Base-by-base conservation (phyloP, 768 basidiomycete species). In the Leucocoprinus sp. region DNA sequence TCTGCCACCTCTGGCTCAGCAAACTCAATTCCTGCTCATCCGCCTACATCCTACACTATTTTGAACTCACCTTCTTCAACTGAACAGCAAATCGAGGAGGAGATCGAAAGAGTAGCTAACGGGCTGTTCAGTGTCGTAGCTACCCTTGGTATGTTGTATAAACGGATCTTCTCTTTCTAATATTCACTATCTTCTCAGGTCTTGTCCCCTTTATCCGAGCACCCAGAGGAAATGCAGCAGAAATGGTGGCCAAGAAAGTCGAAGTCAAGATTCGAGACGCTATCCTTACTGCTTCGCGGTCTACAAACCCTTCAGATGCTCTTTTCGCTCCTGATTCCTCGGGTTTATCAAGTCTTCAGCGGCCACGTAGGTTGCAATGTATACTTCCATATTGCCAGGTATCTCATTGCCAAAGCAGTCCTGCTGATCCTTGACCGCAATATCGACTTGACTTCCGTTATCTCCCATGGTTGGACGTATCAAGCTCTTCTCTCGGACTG, bases 381-480 rank as follows among this genome's bases (percentile, higher is more conserved):
- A 48, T 33, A 8, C 29, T 29, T 33, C 15, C 18, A 23, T n/a
- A 31, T 24, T 4, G 27, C 35, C 40, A 3, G 53, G 42, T 35
- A 37, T 49, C 40, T 55, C 50, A 49, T 54, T 31, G 41, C 44
- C n/a, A 42, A 8, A 31, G 34, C 55, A 96, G 93, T 99, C 38
- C 73, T 99, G 6, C 80, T 97, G 42, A 83, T 99, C 44, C 70
- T 99, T 36, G 96, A 99, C 60, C 76, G 96, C 19, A 98, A 98
- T 57, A 71, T 98, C 44, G 96, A 99, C 58, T 72, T 99, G 11
- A 86, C 92, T 1, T 85, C 96, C 6, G 88, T 93, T 71, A 60
- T 99, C 15, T 85, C 88, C 1, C 96, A 99, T 57, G 93, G 93
- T 2, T 99, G 96, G 96, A 98, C 96, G 29, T 99, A 99, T 57